Conservation (phyloP, 345 rosid species). For the Eutrema yunnanense region DNA sequence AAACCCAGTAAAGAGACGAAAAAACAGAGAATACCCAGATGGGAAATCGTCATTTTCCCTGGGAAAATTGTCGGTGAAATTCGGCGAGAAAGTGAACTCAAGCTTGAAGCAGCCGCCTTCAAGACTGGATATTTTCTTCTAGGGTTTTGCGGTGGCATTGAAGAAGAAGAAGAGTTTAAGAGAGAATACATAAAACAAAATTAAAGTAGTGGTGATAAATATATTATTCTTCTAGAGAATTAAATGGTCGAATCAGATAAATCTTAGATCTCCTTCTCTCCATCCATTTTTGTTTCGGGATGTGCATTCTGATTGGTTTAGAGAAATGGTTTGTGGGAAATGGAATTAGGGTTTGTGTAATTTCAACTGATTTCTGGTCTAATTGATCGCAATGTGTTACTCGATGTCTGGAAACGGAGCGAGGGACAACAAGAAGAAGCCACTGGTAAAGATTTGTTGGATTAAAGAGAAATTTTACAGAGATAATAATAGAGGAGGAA, state of each 20-base stretch:
- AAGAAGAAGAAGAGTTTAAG: neutral
- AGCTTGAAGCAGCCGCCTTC: neutral
- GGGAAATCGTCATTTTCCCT: conserved; percentile 28
- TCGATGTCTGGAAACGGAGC: too few relatives aligned
- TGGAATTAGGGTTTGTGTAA: too few relatives aligned
- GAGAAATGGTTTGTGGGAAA: too few relatives aligned
- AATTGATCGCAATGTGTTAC: too few relatives aligned
- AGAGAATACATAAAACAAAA: neutral
- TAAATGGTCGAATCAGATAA: conserved; percentile 9
- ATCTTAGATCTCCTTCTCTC: too few relatives aligned
- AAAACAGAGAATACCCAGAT: conserved; percentile 28
- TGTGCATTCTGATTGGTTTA: too few relatives aligned
- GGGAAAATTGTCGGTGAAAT: neutral
- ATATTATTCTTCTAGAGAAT: conserved; percentile 1
- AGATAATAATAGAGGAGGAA: too few relatives aligned
- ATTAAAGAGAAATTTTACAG: too few relatives aligned
- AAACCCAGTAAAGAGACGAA: conserved; percentile 8
- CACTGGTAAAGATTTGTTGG: too few relatives aligned
- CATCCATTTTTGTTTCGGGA: too few relatives aligned
- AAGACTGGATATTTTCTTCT: neutral
- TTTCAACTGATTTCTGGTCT: too few relatives aligned
- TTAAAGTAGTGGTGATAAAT: neutral
- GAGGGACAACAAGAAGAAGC: too few relatives aligned
- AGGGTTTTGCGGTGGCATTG: conserved; percentile 34
- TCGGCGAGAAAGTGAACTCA: neutral